A percentile compares a stretch with the other conserved stretches of the same genome.
Conservation (phyloP, 179 eudicot genomes). For the Silene vulgaris region DNA sequence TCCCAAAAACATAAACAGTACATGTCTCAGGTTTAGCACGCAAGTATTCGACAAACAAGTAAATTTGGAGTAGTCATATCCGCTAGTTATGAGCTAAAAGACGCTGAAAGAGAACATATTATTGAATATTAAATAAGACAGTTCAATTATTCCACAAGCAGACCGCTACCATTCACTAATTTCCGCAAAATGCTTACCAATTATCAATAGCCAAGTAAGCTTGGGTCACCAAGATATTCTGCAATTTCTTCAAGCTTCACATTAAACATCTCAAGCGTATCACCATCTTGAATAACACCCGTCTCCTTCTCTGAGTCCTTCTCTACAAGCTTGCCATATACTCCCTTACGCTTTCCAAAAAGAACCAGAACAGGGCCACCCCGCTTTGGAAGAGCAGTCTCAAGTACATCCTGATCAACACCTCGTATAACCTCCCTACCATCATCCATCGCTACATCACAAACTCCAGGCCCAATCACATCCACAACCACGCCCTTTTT, state of each 20-base stretch:
- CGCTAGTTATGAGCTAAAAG: background rate
- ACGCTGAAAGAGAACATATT: background rate
- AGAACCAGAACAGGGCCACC: constrained; percentile 79
- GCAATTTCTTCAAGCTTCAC: constrained; percentile 80
- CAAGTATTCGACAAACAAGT: background rate
- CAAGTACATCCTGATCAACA: constrained; percentile 64
- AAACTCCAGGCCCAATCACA: constrained; percentile 70
- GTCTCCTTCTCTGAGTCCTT: constrained; percentile 57
- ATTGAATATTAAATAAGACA: background rate
- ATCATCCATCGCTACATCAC: constrained; percentile 81
- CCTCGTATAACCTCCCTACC: constrained; percentile 70
- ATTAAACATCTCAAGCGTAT: constrained; percentile 50
- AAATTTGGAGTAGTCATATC: background rate
- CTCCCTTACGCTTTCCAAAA: constrained; percentile 73
- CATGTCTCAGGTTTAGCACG: background rate
- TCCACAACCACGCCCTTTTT: constrained; percentile 78
- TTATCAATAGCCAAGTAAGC: constrained; percentile 58
- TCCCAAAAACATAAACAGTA: background rate
- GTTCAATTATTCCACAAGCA: background rate
- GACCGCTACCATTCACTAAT: background rate
- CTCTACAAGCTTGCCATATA: constrained; percentile 62
- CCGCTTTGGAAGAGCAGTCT: constrained; percentile 72
- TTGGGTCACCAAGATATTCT: constrained; percentile 78
- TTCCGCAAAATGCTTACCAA: background rate
- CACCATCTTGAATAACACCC: constrained; percentile 76